phyloP scores from a whole-genome alignment of 1,139 yeast genomes.

The Yarrowia galli region DNA sequence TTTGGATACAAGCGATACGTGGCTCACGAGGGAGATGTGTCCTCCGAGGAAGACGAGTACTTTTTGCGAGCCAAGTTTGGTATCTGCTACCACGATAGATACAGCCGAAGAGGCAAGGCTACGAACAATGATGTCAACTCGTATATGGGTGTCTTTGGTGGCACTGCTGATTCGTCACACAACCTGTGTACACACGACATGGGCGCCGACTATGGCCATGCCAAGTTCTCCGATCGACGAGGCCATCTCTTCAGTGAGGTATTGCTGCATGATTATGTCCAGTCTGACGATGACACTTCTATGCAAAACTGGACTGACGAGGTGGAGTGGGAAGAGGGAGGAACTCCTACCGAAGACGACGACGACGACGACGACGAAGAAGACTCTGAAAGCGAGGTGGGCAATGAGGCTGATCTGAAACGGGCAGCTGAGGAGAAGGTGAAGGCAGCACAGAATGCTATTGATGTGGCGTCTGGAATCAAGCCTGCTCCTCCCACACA shows the following conservation, averaged over 20 bases:
- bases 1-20: conserved; percentile 40
- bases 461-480: conserved; percentile 1
- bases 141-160: conserved; percentile 25
- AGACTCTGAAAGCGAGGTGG: conserved; percentile 4
- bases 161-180: conserved; percentile 10
- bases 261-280: conserved; percentile 29
- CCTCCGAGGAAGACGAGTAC: conserved; percentile 40
- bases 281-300: conserved; percentile 33
- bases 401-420: not conserved
- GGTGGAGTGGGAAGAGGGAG: conserved; percentile 35
- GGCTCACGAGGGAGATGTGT: conserved; percentile 40
- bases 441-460: not conserved
- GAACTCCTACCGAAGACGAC: conserved; percentile 19
- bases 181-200: conserved; percentile 26
- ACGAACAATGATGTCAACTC: conserved; percentile 7
- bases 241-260: conserved; percentile 33
- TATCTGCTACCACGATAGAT: conserved; percentile 17
- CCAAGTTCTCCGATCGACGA: conserved; percentile 16
- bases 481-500: not conserved
- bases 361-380: conserved; percentile 37
- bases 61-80: conserved; percentile 36
- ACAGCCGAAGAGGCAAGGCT: conserved; percentile 2
- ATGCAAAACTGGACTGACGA: conserved; percentile 38
- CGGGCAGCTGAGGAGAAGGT: not conserved
- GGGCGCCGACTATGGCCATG: conserved; percentile 11